Base-by-base conservation (phyloP, 768 basidiomycete genomes). In the Amanita molliuscula region DNA sequence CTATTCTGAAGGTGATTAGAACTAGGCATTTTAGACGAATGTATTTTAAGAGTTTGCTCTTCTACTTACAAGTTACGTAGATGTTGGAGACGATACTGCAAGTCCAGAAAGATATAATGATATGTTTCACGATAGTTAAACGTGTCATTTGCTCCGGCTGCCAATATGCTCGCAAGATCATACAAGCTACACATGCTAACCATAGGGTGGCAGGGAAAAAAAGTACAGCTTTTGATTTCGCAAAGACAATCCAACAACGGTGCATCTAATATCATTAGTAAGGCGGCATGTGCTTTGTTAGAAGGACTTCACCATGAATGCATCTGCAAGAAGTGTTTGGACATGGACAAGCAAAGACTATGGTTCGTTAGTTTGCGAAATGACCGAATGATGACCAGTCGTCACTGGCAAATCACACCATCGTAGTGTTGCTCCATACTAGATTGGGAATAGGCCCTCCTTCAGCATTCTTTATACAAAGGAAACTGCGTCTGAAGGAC, bases 221-320 rank as follows among this genome's bases (percentile, higher is more conserved):
- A 11, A 53, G 33, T 7, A 55, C 49, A 28, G 45, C 10, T 2
- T 38, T 44, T 20, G 50, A 52, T n/a, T 44, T 55, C 13, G 46
- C 35, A 41, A 52, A 57, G 21, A 58, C 46, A n/a, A 56, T 47
- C 59, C 59, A 58, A 21, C 56, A 55, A 8, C 55, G 54, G 25
- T 53, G 54, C 4, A 56, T 42, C 59, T 57, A 20, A 8, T 36
- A 35, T 15, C 18, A 21, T 44, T 15, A 33, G 23, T 28, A 16
- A 26, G 38, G 3, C 3, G 15, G 13, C 5, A n/a, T 7, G 6
- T 20, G 18, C 5, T 15, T n/a, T 15, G 37, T 6, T 10, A 31
- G n/a, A 10, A n/a, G 6, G 2, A 23, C 1, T 10, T 36, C n/a
- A 33, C 50, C 49, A 58, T 29, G 8, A 55, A 40, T 28, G 41